Percentiles rank a stretch among this genome's conserved stretches.
Conservation (phyloP, 495 filamentous ascomycete species). For the Trichoderma reesei region DNA sequence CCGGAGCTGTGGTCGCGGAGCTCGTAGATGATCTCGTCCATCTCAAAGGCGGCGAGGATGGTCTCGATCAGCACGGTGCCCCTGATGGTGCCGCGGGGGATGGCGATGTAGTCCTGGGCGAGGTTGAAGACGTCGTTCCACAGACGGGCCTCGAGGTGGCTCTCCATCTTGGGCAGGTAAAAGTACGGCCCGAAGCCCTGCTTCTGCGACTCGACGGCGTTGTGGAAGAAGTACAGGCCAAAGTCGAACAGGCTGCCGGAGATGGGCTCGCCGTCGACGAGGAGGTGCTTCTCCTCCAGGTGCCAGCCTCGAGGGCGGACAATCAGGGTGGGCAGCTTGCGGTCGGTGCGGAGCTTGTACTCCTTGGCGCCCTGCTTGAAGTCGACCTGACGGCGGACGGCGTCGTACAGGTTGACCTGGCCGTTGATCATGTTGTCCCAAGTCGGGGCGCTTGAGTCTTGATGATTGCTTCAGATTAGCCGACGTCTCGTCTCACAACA, state of each 20-base stretch:
- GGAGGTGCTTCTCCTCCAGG: slow-evolving; percentile 97
- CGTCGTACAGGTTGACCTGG: slow-evolving; percentile 97
- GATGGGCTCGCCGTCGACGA: slow-evolving; percentile 89
- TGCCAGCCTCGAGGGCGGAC: slow-evolving; percentile 87
- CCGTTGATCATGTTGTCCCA: slow-evolving; percentile 99
- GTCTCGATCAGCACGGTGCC: slow-evolving; percentile 97
- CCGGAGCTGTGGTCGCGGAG: slow-evolving; percentile 93
- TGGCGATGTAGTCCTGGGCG: slow-evolving; percentile 81
- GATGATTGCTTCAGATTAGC: no score
- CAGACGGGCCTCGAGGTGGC: slow-evolving; percentile 88
- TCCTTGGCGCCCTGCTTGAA: slow-evolving; percentile 93
- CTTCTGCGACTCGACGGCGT: slow-evolving; percentile 79
- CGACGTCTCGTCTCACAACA: no score
- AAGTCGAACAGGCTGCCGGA: slow-evolving; percentile 94
- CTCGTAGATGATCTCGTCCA: slow-evolving; percentile 99
- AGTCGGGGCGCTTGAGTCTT: slow-evolving; percentile 92
- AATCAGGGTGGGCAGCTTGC: slow-evolving; percentile 69
- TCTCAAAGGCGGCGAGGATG: slow-evolving; percentile 97
- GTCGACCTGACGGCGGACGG: slow-evolving; percentile 87
- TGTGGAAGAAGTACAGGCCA: slow-evolving; percentile 99
- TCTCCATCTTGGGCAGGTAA: slow-evolving; percentile 99
- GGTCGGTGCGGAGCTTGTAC: slow-evolving; percentile 92
- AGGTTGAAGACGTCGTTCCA: slow-evolving; percentile 99
- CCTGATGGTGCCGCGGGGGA: slow-evolving; percentile 86
- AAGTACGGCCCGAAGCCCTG: slow-evolving; percentile 90